A percentile compares a stretch with the other conserved stretches of the same genome.
Evolutionary conservation across 176 grass and related monocot genomes (phyloP).

Genomic region (Puccinellia tenuiflora): DNA sequence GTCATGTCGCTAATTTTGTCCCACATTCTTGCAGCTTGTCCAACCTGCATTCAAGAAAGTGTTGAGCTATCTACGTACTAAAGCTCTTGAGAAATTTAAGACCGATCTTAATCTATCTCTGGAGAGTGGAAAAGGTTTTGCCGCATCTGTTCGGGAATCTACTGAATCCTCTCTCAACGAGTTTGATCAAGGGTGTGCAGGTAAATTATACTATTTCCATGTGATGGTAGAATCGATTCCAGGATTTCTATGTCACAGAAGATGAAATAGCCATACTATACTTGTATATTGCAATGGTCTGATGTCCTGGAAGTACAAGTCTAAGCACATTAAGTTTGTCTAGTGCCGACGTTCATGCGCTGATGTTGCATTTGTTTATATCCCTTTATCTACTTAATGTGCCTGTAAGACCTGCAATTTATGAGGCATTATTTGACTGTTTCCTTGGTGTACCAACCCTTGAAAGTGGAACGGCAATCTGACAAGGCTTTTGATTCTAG

Average conservation of each 20-base stretch:
- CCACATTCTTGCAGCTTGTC: conserved; percentile 51
- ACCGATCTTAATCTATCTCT: conserved; percentile 51
- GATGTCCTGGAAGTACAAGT: not conserved
- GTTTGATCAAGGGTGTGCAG: conserved; percentile 53
- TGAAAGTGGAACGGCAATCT: conserved; percentile 4
- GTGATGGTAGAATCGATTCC: not conserved
- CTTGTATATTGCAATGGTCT: not conserved
- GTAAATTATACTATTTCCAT: conserved; percentile 19
- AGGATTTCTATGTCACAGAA: not conserved
- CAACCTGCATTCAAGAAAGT: conserved; percentile 75
- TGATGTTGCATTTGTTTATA: not conserved
- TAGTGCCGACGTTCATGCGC: not conserved
- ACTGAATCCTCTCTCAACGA: conserved; percentile 51
- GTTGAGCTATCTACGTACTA: conserved; percentile 63
- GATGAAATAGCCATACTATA: not conserved
- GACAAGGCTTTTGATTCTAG: conserved; percentile 33
- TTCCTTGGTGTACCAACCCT: conserved; percentile 9
- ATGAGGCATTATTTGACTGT: not conserved
- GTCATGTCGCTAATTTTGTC: conserved; percentile 2
- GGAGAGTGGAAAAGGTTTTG: conserved; percentile 55
- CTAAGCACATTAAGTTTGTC: not conserved
- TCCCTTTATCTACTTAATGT: not conserved
- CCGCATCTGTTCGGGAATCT: conserved; percentile 51
- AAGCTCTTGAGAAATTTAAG: conserved; percentile 84
- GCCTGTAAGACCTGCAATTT: not conserved